phyloP scores from a whole-genome alignment of 2,329 filamentous ascomycete species.

The Blumeria graminis region DNA sequence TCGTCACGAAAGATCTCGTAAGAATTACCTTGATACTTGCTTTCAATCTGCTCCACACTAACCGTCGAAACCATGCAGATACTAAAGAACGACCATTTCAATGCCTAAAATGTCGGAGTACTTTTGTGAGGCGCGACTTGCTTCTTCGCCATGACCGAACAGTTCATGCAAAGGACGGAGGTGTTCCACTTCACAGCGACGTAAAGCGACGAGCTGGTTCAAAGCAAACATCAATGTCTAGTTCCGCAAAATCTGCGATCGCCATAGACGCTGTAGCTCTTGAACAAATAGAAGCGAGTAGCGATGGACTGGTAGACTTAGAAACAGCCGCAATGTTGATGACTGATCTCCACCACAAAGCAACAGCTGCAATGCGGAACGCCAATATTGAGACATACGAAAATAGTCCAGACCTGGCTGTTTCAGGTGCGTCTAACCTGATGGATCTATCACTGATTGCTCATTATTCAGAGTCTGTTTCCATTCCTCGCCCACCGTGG shows the following conservation, averaged over 20 bases:
- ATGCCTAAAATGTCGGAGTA: constrained; percentile 93
- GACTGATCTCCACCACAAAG: constrained; percentile 94
- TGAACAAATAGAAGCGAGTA: constrained; percentile 79
- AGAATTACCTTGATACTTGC: constrained; percentile 21
- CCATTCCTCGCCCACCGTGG: constrained; percentile 74
- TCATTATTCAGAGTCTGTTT: constrained; percentile 57
- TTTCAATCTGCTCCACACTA: background rate
- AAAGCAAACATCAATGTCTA: constrained; percentile 38
- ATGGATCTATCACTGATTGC: constrained; percentile 57
- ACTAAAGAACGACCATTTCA: constrained; percentile 98
- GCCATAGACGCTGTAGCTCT: constrained; percentile 65
- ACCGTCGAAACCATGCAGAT: constrained; percentile 29
- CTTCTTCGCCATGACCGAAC: constrained; percentile 93
- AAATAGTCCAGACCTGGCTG: constrained; percentile 36
- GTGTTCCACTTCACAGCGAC: constrained; percentile 79
- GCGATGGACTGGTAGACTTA: constrained; percentile 79
- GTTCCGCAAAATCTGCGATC: constrained; percentile 52
- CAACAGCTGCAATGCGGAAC: constrained; percentile 46
- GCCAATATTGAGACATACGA: constrained; percentile 27
- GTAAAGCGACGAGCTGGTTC: constrained; percentile 59
- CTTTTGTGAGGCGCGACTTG: constrained; percentile 90
- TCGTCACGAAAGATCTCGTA: constrained; percentile 94
- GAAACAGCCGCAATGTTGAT: constrained; percentile 97
- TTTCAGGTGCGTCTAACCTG: constrained; percentile 44
- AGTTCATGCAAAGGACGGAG: constrained; percentile 94